These are phyloP conservation scores for Diaporthe ampelina DNA, from an alignment of 2,329 filamentous ascomycete genomes.

Conservation along the genomic window DNA sequence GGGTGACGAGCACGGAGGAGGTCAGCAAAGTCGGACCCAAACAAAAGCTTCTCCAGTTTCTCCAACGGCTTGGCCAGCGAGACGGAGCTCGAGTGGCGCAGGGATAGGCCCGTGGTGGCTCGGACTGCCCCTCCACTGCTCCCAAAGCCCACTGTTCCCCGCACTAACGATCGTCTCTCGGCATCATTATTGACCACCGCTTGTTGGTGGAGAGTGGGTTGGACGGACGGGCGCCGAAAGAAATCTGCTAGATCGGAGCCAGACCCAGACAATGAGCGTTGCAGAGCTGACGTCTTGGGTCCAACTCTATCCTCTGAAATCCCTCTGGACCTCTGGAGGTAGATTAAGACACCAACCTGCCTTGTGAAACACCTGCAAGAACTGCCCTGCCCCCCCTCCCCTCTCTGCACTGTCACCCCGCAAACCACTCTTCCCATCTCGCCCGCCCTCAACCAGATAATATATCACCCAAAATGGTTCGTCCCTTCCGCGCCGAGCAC, in stretches of 20 bases:
- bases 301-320: neutral
- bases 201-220: conserved; percentile 2
- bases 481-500: conserved; percentile 53
- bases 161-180: conserved; percentile 18
- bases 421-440: neutral
- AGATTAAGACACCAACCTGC: neutral
- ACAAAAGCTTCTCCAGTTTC: conserved; percentile 5
- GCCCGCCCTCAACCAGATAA: neutral
- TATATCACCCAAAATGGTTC: conserved; percentile 46
- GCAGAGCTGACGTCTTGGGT: neutral
- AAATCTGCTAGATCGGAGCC: conserved; percentile 10
- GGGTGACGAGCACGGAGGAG: neutral
- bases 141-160: conserved; percentile 16
- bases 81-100: neutral
- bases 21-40: conserved; percentile 1
- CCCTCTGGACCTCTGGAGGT: neutral
- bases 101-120: neutral
- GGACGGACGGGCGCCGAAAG: conserved; percentile 23
- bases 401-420: neutral
- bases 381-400: no score
- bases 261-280: conserved; percentile 1
- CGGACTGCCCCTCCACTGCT: neutral
- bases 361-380: neutral
- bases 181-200: conserved; percentile 34
- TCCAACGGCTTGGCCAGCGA: neutral